Evolutionary conservation across 768 basidiomycete genomes (phyloP), one percentile per base, ranked within the genome.

Genomic region (Calocybe gangraenosa): DNA sequence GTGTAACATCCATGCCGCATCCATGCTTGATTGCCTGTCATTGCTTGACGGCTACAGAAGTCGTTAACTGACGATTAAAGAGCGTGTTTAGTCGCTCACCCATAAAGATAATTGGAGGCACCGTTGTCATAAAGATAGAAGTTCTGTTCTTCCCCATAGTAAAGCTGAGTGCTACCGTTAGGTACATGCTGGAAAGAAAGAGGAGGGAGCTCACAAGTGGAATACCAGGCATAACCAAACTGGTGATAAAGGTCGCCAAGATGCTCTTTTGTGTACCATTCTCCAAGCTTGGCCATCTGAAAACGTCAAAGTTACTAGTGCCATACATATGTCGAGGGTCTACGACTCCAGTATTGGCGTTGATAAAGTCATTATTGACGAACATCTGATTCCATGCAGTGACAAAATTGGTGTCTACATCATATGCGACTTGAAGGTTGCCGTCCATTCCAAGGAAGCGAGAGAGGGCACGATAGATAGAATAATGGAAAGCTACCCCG

Each of bases 401-500:
- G 65, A 93, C 70, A 56, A 95, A 92, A 65, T 95, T 90, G 61
- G 71, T 64, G 54, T 82, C 74, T 22, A 91, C 66, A 58, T 96
- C 93, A 64, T 85, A 94, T 8, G 90, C 92, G 42, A 92, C 93
- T 50, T 85, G 77, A 25, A 96, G 72, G 61, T 96, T 95, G 56
- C 93, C 93, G 59, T 96, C 93, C 92, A 95, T 94, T 42, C 92
- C 93, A 37, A 95, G 75, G 70, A 93, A 91, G 40, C 93, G 87
- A 22, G 83, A 70, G 42, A 95, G 67, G 2, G 87, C 69, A 47
- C 93, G 93, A 60, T 96, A 95, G 44, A 85, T 84, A 37, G 93
- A 95, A 63, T 95, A 96, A 63, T 96, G 93, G 73, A 95, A 95
- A 0, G 93, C 92, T 37, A 82, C 81, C 28, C 73, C 71, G 55